Evolutionary conservation across 768 basidiomycete species (phyloP), one percentile per base, ranked within the genome.

Genomic region (Panaeolus papilionaceus): DNA sequence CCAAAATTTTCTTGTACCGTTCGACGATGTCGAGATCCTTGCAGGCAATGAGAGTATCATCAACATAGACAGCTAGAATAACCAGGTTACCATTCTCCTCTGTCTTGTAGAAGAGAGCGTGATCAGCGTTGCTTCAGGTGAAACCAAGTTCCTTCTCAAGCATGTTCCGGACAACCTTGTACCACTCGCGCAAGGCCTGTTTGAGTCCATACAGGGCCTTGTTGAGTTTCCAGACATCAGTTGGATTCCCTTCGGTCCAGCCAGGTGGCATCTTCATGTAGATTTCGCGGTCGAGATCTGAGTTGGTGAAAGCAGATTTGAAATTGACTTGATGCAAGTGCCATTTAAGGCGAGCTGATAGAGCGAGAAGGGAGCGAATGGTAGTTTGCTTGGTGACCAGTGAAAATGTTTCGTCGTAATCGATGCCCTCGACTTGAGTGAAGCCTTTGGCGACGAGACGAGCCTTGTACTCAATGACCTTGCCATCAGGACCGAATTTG

Each of bases 121-220:
- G 61, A 23, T 68, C 64, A 2, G 62, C 42, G 16, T 42, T 38
- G 20, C 40, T 45, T 37, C 68, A 26, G 2, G 40, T 62, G 65
- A 38, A 68, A 2, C 68, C 65, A 42, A 68, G 64, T 0, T 65
- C 45, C 16, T 16, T 45, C 7, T 40, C 38, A 63, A n/a, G n/a
- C n/a, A n/a, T n/a, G n/a, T n/a, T n/a, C n/a, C n/a, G n/a, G n/a
- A n/a, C n/a, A n/a, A n/a, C 38, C 18, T 38, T 23, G 38, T 68
- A 63, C 68, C 68, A 68, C 23, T 66, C 62, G 26, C 40, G 39
- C 1, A 9, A 28, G 6, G 68, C 64, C 38, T 68, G 64, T 14
- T 65, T 65, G 28, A 68, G 65, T 40, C 68, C 64, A 14, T 68
- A 68, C 1, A 68, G 61, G 0, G 64, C 26, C 3, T 49, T 26